Percentiles rank a stretch among this genome's conserved stretches.
Conservation (phyloP, 176 grass and related monocot species). For the Aegilops sharonensis region DNA sequence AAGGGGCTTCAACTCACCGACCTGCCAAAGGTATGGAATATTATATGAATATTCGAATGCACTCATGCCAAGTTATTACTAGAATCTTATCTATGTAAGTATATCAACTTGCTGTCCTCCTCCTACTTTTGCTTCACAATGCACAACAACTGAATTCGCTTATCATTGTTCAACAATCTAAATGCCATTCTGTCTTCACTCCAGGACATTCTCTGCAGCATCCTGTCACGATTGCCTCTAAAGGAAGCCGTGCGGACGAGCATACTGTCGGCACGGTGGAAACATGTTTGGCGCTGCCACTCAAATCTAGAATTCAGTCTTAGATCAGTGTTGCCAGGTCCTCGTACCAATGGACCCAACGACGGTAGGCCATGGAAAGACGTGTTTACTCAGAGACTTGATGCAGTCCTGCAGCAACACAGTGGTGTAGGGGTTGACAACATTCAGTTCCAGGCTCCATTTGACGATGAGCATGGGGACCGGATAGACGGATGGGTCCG, state of each 20-base stretch:
- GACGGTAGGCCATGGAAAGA: not conserved
- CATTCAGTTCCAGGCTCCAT: not conserved
- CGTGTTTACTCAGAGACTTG: not conserved
- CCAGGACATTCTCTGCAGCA: too few relatives aligned
- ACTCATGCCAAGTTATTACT: too few relatives aligned
- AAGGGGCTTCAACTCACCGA: too few relatives aligned
- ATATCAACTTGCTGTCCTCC: too few relatives aligned
- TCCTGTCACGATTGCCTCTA: too few relatives aligned
- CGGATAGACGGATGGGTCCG: not conserved
- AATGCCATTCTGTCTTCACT: too few relatives aligned
- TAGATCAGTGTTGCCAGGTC: not conserved
- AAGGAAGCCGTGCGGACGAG: not conserved
- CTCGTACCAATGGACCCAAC: not conserved
- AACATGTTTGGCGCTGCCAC: not conserved
- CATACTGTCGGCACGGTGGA: not conserved
- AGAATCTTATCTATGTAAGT: too few relatives aligned
- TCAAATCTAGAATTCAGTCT: not conserved
- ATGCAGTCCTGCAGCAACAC: not conserved
- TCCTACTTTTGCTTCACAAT: too few relatives aligned
- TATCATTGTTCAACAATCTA: too few relatives aligned
- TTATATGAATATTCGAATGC: too few relatives aligned
- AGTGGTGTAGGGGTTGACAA: not conserved
- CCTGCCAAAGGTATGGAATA: too few relatives aligned
- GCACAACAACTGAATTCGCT: too few relatives aligned
- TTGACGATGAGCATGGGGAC: not conserved